These are phyloP conservation scores for Malus fusca DNA, from an alignment of 306 rosid genomes.

Conservation along the genomic window DNA sequence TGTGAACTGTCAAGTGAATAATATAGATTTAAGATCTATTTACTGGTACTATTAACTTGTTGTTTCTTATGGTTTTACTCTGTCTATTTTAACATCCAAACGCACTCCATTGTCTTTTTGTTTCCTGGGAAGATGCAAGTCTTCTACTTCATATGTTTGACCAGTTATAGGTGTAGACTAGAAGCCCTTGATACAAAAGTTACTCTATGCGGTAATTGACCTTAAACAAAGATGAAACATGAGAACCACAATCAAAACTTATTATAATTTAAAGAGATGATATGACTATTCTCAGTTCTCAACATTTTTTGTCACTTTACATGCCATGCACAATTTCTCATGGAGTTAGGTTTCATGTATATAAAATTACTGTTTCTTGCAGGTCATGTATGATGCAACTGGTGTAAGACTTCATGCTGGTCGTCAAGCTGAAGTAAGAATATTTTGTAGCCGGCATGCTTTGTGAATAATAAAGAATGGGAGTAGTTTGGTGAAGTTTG, in stretches of 20 bases:
- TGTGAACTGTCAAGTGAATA: background rate
- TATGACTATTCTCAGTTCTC: background rate
- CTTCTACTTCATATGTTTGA: background rate
- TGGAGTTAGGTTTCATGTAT: background rate
- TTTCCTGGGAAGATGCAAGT: background rate
- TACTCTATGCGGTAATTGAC: background rate
- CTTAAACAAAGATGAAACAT: background rate
- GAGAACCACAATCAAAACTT: background rate
- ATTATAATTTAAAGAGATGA: background rate
- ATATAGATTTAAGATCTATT: background rate
- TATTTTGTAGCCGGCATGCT: background rate
- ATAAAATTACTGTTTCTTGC: slow-evolving; percentile 3
- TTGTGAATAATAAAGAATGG: background rate
- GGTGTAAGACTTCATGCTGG: slow-evolving; percentile 51
- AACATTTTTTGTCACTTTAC: background rate
- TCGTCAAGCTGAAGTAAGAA: slow-evolving; percentile 46
- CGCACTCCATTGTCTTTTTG: background rate
- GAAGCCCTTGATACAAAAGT: background rate
- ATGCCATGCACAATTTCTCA: background rate
- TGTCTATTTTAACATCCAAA: background rate
- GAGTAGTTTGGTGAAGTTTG: background rate
- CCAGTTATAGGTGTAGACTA: background rate
- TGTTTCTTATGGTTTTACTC: background rate
- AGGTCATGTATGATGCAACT: slow-evolving; percentile 52
- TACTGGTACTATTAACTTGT: background rate